These are phyloP conservation scores for Pulveroboletus sp. DNA, from an alignment of 768 basidiomycete genomes.

Conservation along the genomic window DNA sequence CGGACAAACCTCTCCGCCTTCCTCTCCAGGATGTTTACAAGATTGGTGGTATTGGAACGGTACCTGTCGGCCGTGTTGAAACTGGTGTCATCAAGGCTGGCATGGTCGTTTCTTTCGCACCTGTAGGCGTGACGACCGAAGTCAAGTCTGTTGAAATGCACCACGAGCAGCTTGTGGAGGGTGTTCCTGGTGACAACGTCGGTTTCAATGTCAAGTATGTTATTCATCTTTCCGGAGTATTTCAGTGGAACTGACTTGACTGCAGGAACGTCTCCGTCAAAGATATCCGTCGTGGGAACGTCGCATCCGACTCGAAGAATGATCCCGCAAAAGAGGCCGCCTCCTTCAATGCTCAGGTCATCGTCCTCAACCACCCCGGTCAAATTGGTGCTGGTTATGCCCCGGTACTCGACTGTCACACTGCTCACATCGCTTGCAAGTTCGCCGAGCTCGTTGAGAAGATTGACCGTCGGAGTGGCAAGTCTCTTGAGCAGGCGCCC, in stretches of 20 bases:
- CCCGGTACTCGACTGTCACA: slow-evolving; percentile 99
- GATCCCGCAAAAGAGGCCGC: slow-evolving; percentile 99
- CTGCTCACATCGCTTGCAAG: slow-evolving; percentile 99
- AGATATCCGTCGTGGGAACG: slow-evolving; percentile 99
- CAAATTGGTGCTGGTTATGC: slow-evolving; percentile 99
- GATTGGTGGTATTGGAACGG: slow-evolving; percentile 99
- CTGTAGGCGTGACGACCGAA: slow-evolving; percentile 98
- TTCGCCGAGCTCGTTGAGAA: slow-evolving; percentile 98
- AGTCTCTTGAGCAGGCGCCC: slow-evolving; percentile 81
- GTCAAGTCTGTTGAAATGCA: slow-evolving; percentile 99
- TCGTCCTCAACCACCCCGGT: slow-evolving; percentile 99
- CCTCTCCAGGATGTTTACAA: slow-evolving; percentile 99
- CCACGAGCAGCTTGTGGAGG: slow-evolving; percentile 95
- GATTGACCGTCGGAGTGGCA: slow-evolving; percentile 98
- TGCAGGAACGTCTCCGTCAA: slow-evolving; percentile 98
- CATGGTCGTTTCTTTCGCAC: slow-evolving; percentile 98
- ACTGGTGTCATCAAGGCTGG: slow-evolving; percentile 99
- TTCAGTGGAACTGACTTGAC: slow-evolving; percentile 4
- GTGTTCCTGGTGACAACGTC: slow-evolving; percentile 98
- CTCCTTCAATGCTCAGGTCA: slow-evolving; percentile 99
- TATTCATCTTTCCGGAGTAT: slow-evolving; percentile 2
- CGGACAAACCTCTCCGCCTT: slow-evolving; percentile 99
- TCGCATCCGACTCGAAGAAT: slow-evolving; percentile 99
- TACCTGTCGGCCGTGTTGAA: slow-evolving; percentile 99
- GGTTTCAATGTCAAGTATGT: slow-evolving; percentile 96